Conservation (phyloP, 2,329 filamentous ascomycete genomes). For the Zymoseptoria passerinii region DNA sequence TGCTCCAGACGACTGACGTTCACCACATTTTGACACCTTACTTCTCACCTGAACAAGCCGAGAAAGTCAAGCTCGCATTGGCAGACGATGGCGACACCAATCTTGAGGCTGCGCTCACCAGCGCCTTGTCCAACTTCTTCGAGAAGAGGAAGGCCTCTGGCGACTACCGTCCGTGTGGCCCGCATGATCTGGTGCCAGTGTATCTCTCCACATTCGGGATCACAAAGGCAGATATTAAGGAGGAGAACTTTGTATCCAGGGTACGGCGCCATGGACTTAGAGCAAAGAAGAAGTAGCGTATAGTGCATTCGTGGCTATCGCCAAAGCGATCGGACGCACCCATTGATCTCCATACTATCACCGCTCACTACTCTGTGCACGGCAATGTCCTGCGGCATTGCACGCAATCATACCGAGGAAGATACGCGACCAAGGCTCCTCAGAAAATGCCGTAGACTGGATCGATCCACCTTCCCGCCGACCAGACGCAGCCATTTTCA, state of each 20-base stretch:
- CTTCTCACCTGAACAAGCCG: constrained; percentile 7
- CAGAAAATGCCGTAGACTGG: constrained; percentile 2
- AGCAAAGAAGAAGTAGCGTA: background rate
- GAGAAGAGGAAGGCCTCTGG: constrained; percentile 13
- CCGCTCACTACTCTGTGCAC: background rate
- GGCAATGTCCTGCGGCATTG: background rate
- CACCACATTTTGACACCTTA: constrained; percentile 9
- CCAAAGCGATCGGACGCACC: background rate
- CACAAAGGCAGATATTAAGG: constrained; percentile 11
- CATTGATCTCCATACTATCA: too few relatives aligned
- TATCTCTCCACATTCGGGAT: constrained; percentile 10
- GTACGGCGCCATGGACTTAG: background rate
- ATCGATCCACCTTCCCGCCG: constrained; percentile 11
- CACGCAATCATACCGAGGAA: background rate
- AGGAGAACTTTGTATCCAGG: constrained; percentile 31
- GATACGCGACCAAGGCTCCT: background rate
- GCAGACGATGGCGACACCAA: background rate
- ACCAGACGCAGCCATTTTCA: constrained; percentile 13
- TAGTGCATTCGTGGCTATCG: background rate
- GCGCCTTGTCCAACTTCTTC: constrained; percentile 6
- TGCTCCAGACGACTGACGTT: background rate
- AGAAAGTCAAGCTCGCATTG: background rate
- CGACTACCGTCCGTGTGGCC: constrained; percentile 13
- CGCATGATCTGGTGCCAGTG: constrained; percentile 15
- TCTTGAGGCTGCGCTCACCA: constrained; percentile 7